Base-by-base conservation (phyloP, 805 yeast species). In the Lipomyces chichibuensis region DNA sequence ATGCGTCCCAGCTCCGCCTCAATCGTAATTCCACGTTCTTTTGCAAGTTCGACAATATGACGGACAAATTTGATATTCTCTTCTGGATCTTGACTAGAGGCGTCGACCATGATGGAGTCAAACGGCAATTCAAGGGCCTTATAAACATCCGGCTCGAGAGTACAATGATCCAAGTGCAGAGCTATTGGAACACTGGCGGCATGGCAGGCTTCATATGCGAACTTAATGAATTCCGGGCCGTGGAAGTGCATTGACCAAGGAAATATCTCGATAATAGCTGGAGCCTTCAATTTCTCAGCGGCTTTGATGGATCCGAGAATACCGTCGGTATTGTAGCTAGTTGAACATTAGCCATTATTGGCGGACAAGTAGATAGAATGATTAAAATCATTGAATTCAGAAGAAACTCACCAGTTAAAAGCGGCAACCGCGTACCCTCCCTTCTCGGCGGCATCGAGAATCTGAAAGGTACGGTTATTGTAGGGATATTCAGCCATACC, bases 1-100 rank as follows among this genome's bases (percentile, higher is more conserved):
- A 79, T 79, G 64, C 82, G 74, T 46, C 81, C 81, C 57, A 80
- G 77, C 68, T 78, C 81, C 6, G 81, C 81, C 67, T 79, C 81
- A 13, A 79, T 78, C 3, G 80, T 76, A 59, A 74, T 77, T n/a
- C 74, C 71, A 53, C 73, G 70, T 56, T 43, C 49, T 60, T 75
- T 73, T 59, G 80, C 79, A 46, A 72, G 70, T 54, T 65, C 71
- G 37, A 77, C 81, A 52, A 78, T 69, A 60, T 76, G 74, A 62
- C 73, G 71, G 11, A 79, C 78, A 53, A 69, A 71, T 33, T 62
- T 58, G 57, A 78, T 64, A 71, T 77, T 78, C 63, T 77, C 80
- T 58, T 77, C 77, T 59, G 76, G 77, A 53, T 78, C 80, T 55
- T 77, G 75, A 57, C 76, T 77, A 5, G 81, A 77, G 75, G 79